Conservation (phyloP, 257 asterid species). For the Voacanga thouarsii region DNA sequence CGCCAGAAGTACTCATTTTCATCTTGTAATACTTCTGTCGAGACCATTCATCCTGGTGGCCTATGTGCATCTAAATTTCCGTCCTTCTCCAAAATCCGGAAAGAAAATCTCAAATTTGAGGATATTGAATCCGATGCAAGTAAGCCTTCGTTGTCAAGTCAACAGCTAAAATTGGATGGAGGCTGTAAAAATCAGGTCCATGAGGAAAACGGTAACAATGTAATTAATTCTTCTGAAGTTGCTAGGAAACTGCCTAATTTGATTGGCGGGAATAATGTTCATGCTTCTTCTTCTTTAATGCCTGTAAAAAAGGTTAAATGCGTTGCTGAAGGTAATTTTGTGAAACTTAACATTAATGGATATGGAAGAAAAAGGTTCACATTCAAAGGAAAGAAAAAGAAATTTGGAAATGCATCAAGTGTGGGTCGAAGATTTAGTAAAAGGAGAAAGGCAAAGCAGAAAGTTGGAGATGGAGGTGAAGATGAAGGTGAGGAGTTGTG, state of each 20-base stretch:
- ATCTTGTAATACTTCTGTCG: conserved; percentile 20
- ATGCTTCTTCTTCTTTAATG: conserved; percentile 22
- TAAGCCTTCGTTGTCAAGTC: conserved; percentile 7
- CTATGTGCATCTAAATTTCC: conserved; percentile 46
- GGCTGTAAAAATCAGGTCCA: conserved; percentile 1
- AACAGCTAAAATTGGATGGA: conserved; percentile 18
- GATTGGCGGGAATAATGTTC: conserved; percentile 35
- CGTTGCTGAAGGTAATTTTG: conserved; percentile 77
- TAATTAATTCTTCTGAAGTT: conserved; percentile 19
- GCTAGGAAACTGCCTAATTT: conserved; percentile 46
- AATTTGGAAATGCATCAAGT: conserved; percentile 36
- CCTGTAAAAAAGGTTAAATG: conserved; percentile 46
- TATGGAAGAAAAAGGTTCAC: conserved; percentile 71
- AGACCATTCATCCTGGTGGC: conserved; percentile 44
- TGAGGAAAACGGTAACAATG: background rate
- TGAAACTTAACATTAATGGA: conserved; percentile 92
- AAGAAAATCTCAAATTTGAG: conserved; percentile 50
- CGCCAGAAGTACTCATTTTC: conserved; percentile 10
- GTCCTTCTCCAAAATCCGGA: conserved; percentile 42
- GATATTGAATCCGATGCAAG: conserved; percentile 29
- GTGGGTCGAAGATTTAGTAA: conserved; percentile 39
- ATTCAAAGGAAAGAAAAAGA: conserved; percentile 45
- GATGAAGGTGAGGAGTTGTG: conserved; percentile 35
- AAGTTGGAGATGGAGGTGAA: conserved; percentile 36
- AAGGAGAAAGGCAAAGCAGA: conserved; percentile 33